phyloP scores from a whole-genome alignment of 2,329 filamentous ascomycete species.

The Colletotrichum godetiae region DNA sequence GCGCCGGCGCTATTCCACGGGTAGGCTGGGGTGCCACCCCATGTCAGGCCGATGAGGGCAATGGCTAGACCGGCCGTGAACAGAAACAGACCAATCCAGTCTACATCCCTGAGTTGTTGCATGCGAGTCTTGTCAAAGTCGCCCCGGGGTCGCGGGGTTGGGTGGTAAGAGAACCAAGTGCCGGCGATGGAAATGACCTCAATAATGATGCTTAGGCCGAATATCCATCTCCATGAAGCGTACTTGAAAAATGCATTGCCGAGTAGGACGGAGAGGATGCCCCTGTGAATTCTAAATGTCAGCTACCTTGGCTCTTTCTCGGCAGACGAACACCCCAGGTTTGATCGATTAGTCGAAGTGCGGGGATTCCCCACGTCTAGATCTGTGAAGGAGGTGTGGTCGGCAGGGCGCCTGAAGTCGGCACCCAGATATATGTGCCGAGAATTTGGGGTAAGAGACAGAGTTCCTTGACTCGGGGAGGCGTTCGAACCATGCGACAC shows the following conservation, averaged over 20 bases:
- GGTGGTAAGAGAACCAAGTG: slow-evolving; percentile 42
- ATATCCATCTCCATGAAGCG: slow-evolving; percentile 44
- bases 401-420: slow-evolving; percentile 21
- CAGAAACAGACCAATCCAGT: slow-evolving; percentile 42
- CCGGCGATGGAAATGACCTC: slow-evolving; percentile 40
- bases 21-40: slow-evolving; percentile 32
- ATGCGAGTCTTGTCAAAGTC: slow-evolving; percentile 44
- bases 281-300: slow-evolving; percentile 38
- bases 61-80: slow-evolving; percentile 38
- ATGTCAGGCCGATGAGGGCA: slow-evolving; percentile 39
- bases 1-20: slow-evolving; percentile 34
- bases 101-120: slow-evolving; percentile 44
- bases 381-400: neutral
- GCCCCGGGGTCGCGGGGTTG: slow-evolving; percentile 41
- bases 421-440: slow-evolving; percentile 3
- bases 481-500: slow-evolving; percentile 37
- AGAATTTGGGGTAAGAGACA: neutral
- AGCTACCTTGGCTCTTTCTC: slow-evolving; percentile 2
- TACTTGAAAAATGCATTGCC: slow-evolving; percentile 42
- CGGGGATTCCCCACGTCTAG: slow-evolving; percentile 7
- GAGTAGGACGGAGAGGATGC: slow-evolving; percentile 40
- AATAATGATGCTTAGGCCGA: slow-evolving; percentile 42
- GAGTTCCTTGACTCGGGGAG: slow-evolving; percentile 9
- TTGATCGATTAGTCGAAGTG: slow-evolving; percentile 1
- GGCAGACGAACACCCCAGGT: neutral